Conservation (phyloP, 2,329 filamentous ascomycete genomes). For the Calcarisporium arbuscula region DNA sequence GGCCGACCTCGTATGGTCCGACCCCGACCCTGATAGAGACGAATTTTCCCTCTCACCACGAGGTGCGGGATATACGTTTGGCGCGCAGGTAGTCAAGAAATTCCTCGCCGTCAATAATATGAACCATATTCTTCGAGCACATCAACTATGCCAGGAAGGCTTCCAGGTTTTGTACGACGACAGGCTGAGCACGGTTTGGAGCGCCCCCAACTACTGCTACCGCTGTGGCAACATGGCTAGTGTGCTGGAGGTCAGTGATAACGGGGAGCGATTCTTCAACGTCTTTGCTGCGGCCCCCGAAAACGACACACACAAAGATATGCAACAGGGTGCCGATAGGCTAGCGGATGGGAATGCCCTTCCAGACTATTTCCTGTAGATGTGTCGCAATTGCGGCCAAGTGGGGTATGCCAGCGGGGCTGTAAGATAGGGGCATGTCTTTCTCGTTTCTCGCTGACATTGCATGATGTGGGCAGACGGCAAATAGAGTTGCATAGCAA, state of each 20-base stretch:
- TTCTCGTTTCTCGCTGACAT: too few species aligned
- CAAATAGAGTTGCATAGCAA: too few species aligned
- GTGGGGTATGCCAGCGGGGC: too few species aligned
- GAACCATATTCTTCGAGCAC: constrained; percentile 95
- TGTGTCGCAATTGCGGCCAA: too few species aligned
- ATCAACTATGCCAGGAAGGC: constrained; percentile 96
- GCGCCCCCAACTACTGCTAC: constrained; percentile 93
- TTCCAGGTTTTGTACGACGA: constrained; percentile 97
- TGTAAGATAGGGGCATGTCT: too few species aligned
- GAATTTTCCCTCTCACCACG: constrained; percentile 92
- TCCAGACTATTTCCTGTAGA: constrained; percentile 65
- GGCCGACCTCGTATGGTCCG: constrained; percentile 99
- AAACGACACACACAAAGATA: constrained; percentile 85
- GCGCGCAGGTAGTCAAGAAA: constrained; percentile 95
- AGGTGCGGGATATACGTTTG: constrained; percentile 95
- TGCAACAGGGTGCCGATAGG: constrained; percentile 71
- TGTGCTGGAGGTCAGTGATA: constrained; percentile 91
- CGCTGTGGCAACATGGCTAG: constrained; percentile 95
- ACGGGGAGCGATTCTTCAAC: constrained; percentile 91
- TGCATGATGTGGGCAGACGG: too few species aligned
- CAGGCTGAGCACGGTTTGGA: constrained; percentile 93
- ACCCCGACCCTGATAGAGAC: constrained; percentile 93
- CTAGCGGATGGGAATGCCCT: constrained; percentile 54
- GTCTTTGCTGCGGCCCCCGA: constrained; percentile 96
- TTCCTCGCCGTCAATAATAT: constrained; percentile 96